Conservation (phyloP, 164 flowering plant species). For the Cinnamomum chago region DNA sequence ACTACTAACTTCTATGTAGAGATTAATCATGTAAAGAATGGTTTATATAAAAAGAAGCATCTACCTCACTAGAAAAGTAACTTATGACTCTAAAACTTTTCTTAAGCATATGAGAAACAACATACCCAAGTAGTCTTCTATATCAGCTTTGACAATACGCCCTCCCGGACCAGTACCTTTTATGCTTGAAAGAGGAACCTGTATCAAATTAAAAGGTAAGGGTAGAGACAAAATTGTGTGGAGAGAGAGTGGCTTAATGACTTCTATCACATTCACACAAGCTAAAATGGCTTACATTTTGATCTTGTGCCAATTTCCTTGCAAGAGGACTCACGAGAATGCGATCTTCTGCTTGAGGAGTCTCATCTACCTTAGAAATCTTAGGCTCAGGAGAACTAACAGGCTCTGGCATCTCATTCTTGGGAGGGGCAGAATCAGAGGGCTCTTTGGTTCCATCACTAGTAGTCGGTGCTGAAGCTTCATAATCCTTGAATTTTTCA, state of each 20-base stretch:
- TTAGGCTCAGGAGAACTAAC: conserved; percentile 45
- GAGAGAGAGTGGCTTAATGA: neutral
- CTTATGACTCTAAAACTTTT: neutral
- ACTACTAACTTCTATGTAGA: neutral
- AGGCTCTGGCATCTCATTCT: conserved; percentile 48
- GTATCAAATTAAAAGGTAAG: neutral
- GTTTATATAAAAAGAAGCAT: neutral
- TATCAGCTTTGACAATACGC: conserved; percentile 87
- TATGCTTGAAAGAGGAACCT: conserved; percentile 80
- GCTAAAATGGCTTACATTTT: conserved; percentile 39
- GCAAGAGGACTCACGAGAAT: conserved; percentile 91
- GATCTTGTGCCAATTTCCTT: conserved; percentile 81
- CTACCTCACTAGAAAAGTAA: neutral
- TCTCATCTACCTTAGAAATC: conserved; percentile 36
- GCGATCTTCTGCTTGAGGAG: conserved; percentile 54
- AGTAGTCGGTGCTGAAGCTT: conserved; percentile 43
- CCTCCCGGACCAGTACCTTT: conserved; percentile 98
- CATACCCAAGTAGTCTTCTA: conserved; percentile 92
- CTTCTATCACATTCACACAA: neutral
- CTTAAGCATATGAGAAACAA: neutral
- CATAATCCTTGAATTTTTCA: conserved; percentile 70
- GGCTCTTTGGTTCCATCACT: conserved; percentile 34
- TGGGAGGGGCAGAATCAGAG: conserved; percentile 52
- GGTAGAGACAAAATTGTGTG: neutral
- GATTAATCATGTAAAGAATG: no score